These are phyloP conservation scores for Dovyalis caffra DNA, from an alignment of 345 rosid genomes.

Conservation along the genomic window DNA sequence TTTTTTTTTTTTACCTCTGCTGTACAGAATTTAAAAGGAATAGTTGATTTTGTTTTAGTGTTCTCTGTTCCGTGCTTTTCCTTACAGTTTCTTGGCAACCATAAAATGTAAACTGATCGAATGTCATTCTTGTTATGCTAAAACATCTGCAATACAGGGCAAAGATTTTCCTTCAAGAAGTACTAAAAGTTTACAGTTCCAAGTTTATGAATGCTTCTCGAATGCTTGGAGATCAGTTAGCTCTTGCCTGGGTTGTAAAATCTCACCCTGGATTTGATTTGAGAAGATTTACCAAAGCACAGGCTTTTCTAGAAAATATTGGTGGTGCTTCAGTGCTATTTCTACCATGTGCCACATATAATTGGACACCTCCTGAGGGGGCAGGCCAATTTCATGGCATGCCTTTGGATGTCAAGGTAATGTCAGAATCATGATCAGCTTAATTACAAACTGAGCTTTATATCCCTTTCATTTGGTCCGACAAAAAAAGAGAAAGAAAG, in stretches of 20 bases:
- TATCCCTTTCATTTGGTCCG: not conserved
- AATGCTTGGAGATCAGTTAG: constrained; percentile 95
- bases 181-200: constrained; percentile 61
- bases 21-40: not conserved
- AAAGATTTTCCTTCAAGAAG: constrained; percentile 57
- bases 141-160: constrained; percentile 50
- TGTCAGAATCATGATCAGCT: not conserved
- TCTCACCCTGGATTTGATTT: constrained; percentile 62
- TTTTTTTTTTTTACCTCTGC: not conserved
- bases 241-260: constrained; percentile 69
- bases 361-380: constrained; percentile 99
- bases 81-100: not conserved
- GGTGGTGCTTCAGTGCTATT: constrained; percentile 65
- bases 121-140: not conserved
- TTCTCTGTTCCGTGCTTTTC: not conserved
- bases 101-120: too few species aligned
- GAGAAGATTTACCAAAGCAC: constrained; percentile 59
- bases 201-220: constrained; percentile 76
- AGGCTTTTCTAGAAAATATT: constrained; percentile 56
- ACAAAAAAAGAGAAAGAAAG: too few species aligned
- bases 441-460: not conserved
- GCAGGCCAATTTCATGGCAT: constrained; percentile 98
- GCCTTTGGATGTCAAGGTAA: constrained; percentile 94
- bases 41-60: not conserved
- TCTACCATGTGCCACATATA: constrained; percentile 75